A percentile compares a stretch with the other conserved stretches of the same genome.
phyloP scores from a whole-genome alignment of 371 early-diverging fungal species.

The Umbelopsis sp. region DNA sequence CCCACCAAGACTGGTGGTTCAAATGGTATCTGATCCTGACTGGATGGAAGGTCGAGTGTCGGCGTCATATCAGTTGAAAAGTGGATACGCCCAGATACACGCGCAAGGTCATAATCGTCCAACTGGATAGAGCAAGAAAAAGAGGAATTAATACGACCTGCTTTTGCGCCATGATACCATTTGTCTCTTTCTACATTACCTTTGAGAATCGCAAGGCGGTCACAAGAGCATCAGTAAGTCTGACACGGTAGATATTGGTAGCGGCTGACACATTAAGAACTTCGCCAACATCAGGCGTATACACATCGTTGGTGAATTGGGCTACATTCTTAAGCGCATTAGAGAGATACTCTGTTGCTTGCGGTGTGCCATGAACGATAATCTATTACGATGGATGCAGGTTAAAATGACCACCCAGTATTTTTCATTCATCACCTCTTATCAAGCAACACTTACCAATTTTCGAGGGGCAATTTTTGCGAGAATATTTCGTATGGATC shows the following conservation, averaged over 20 bases:
- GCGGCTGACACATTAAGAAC: conserved; percentile 88
- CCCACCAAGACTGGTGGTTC: conserved; percentile 84
- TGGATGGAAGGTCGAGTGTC: conserved; percentile 71
- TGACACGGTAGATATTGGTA: conserved; percentile 78
- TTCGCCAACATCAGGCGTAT: conserved; percentile 79
- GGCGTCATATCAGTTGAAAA: conserved; percentile 73
- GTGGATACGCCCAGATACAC: conserved; percentile 73
- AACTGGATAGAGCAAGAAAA: conserved; percentile 35
- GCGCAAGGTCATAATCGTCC: conserved; percentile 79
- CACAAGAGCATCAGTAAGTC: conserved; percentile 86
- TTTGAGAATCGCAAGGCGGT: conserved; percentile 75
- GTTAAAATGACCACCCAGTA: background rate
- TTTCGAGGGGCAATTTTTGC: conserved; percentile 85
- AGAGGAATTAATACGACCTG: too few relatives aligned
- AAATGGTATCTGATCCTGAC: conserved; percentile 39
- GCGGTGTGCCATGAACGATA: conserved; percentile 79
- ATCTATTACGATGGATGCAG: conserved; percentile 54
- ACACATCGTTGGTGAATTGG: conserved; percentile 81
- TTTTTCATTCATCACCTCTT: too few relatives aligned
- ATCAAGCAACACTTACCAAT: conserved; percentile 58
- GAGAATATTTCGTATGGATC: conserved; percentile 84
- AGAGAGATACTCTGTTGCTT: conserved; percentile 67
- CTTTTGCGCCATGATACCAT: too few relatives aligned
- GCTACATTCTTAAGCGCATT: conserved; percentile 60
- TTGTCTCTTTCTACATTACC: conserved; percentile 37